phyloP scores from a whole-genome alignment of 2,329 filamentous ascomycete genomes.

The Fonsecaea multimorphosa region DNA sequence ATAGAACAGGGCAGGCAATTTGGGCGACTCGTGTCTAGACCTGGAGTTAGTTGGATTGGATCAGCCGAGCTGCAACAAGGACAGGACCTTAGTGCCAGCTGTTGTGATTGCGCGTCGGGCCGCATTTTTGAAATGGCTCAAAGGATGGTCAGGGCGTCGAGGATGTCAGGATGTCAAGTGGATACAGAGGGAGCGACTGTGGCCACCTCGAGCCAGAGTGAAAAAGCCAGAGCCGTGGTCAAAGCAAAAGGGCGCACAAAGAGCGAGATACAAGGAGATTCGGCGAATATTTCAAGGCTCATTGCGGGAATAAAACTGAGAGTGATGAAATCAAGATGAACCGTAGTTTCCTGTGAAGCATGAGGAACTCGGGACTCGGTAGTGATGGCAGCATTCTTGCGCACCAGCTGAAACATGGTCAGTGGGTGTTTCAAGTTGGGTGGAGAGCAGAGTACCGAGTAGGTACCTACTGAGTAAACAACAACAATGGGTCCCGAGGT shows the following conservation, averaged over 20 bases:
- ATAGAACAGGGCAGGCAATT: constrained; percentile 12
- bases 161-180: neutral
- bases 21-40: neutral
- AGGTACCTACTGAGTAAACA: neutral
- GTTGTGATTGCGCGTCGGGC: constrained; percentile 11
- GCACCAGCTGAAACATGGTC: constrained; percentile 4
- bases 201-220: neutral
- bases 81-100: neutral
- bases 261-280: constrained; percentile 7
- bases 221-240: neutral
- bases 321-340: constrained; percentile 4
- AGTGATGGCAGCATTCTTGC: neutral
- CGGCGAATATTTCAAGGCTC: neutral
- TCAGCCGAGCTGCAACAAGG: neutral
- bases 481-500: neutral
- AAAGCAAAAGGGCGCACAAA: neutral
- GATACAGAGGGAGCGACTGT: neutral
- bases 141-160: constrained; percentile 8
- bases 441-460: neutral
- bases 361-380: neutral
- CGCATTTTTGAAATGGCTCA: neutral
- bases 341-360: neutral
- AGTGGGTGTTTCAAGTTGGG: constrained; percentile 12
- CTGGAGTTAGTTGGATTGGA: neutral
- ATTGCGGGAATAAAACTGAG: neutral